Percentiles rank a stretch among this genome's conserved stretches.
These are phyloP conservation scores for Eucalyptus marginata DNA, from an alignment of 345 rosid genomes.

Conservation along the genomic window DNA sequence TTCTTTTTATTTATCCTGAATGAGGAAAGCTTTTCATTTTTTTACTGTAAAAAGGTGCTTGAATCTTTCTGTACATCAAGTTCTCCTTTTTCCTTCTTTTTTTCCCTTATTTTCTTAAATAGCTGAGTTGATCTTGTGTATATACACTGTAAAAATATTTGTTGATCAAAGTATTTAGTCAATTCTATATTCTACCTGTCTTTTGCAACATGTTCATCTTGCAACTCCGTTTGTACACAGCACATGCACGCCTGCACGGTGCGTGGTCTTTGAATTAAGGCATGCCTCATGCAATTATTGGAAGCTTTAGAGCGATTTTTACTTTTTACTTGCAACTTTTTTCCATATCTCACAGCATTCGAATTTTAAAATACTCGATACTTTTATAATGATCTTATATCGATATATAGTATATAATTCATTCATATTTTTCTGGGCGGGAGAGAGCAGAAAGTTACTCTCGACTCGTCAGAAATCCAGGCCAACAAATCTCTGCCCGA, in stretches of 20 bases:
- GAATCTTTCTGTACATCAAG: background rate
- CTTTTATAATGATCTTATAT: background rate
- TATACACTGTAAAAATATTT: background rate
- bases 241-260: background rate
- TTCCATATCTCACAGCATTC: background rate
- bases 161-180: background rate
- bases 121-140: constrained; percentile 11
- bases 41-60: background rate
- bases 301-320: background rate
- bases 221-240: background rate
- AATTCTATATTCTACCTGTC: background rate
- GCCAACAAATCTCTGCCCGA: background rate
- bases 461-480: background rate
- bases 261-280: background rate
- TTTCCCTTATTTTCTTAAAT: background rate
- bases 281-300: background rate
- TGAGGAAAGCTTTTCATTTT: background rate
- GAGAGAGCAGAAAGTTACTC: background rate
- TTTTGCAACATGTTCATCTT: background rate
- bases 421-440: background rate
- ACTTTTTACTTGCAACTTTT: background rate
- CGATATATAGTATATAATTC: background rate
- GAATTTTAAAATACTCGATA: background rate
- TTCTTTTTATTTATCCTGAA: background rate
- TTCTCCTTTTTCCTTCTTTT: background rate